These are phyloP conservation scores for Pythium sukuiense DNA, from an alignment of 352 stramenopile species.

Conservation along the genomic window DNA sequence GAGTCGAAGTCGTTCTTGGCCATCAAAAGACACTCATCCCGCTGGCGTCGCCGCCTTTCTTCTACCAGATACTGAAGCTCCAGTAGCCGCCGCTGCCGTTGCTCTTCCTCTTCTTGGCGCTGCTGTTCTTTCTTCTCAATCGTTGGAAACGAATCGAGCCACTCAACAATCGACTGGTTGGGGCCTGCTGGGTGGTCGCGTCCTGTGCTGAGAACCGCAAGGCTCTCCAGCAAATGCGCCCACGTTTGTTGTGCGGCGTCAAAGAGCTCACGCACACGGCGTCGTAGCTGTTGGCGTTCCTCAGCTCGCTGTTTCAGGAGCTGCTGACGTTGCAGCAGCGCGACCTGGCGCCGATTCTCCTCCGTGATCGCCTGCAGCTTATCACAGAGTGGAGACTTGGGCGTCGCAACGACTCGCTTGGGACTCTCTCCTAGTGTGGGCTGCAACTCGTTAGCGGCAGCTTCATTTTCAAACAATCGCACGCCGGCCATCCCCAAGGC, in stretches of 20 bases:
- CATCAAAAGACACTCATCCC: slow-evolving; percentile 42
- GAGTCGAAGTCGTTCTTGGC: slow-evolving; percentile 43
- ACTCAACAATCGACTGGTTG: slow-evolving; percentile 43
- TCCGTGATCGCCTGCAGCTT: slow-evolving; percentile 17
- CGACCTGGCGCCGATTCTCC: not conserved
- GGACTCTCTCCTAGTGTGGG: not conserved
- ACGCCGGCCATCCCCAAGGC: slow-evolving; percentile 9
- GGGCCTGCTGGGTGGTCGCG: slow-evolving; percentile 41
- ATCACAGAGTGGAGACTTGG: slow-evolving; percentile 6
- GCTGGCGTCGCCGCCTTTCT: slow-evolving; percentile 36
- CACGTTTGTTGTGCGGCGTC: slow-evolving; percentile 35
- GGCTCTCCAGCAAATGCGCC: slow-evolving; percentile 31
- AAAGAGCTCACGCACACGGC: slow-evolving; percentile 25
- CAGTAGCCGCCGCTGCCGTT: slow-evolving; percentile 41
- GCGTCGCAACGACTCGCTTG: not conserved
- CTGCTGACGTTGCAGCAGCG: not conserved
- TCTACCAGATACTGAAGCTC: slow-evolving; percentile 50
- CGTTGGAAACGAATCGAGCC: slow-evolving; percentile 58
- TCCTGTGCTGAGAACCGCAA: slow-evolving; percentile 39
- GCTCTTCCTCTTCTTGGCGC: slow-evolving; percentile 32
- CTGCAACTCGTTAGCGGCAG: not conserved
- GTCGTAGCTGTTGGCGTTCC: not conserved
- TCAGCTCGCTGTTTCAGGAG: not conserved
- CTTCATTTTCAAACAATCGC: slow-evolving; percentile 3
- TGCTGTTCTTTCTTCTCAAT: slow-evolving; percentile 49